Evolutionary conservation across 495 filamentous ascomycete genomes (phyloP), one percentile per base, ranked within the genome.

Genomic region (Neurospora hispaniola): DNA sequence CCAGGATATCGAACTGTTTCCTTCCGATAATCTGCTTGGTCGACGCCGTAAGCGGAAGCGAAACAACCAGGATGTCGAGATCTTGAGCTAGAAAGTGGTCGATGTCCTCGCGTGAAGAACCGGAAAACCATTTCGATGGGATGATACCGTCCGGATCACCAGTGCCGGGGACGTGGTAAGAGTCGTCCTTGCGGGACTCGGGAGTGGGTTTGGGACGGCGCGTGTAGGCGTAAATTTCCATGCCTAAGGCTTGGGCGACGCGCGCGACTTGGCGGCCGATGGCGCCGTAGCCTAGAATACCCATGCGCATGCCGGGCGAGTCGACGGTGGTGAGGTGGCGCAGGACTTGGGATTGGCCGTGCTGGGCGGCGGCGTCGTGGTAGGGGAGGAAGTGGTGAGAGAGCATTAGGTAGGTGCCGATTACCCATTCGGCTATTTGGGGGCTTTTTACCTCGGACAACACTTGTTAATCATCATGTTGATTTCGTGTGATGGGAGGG

Each of bases 171-270:
- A 93, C 88, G 73, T 90, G 89, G 76, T 90, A 96, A 3, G 88
- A 88, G 5, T 80, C 79, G 77, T 95, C 92, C 69, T 80, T 83
- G 46, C 87, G 88, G 14, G 87, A 83, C 48, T 85, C 85, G 0
- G 86, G 84, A 0, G 86, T 88, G 4, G 80, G 71, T 31, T 87
- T 85, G 0, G 90, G 87, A 5, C 85, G 86, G 3, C 91, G 91
- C 1, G 93, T 96, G 83, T 92, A 94, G 11, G 93, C 94, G 74
- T 94, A 85, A 20, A 97, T 89, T 38, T 90, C 86, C 89, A 94
- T 94, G 4, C 94, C 94, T 74, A 96, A 79, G 5, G 91, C 91
- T 5, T 86, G 85, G 5, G 87, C 89, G 1, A 96, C 85, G 18
- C 90, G 86, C 27, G 87, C 93, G 70, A 89, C 87, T 72, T 95